A percentile compares a stretch with the other conserved stretches of the same genome.
Conservation (phyloP, 2,329 filamentous ascomycete species). For the Trichoderma pleuroti region DNA sequence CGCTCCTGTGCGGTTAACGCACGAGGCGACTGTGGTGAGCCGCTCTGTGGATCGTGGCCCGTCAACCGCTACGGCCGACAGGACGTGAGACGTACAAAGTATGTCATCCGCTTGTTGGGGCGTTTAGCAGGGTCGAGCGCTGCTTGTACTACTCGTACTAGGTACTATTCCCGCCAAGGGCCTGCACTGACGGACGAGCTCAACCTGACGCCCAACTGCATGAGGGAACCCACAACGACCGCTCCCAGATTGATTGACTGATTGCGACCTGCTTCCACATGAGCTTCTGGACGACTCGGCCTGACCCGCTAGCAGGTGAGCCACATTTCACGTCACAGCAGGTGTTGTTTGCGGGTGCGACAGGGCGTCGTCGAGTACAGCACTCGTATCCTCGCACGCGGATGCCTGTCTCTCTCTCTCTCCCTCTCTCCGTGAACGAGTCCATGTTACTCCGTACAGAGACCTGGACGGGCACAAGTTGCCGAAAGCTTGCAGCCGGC, state of each 20-base stretch:
- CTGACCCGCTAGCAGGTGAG: background rate
- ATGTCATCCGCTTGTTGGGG: background rate
- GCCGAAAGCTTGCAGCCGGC: constrained; percentile 2
- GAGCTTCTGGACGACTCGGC: constrained; percentile 2
- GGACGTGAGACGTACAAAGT: background rate
- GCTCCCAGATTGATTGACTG: constrained; percentile 1
- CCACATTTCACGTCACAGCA: constrained; percentile 15
- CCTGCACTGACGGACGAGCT: constrained; percentile 6
- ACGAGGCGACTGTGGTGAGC: background rate
- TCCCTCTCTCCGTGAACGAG: background rate
- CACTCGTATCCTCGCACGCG: background rate
- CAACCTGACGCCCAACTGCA: constrained; percentile 14
- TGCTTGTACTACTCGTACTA: too few relatives aligned
- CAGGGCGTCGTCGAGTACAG: background rate
- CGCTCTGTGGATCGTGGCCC: constrained; percentile 1
- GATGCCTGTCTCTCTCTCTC: background rate
- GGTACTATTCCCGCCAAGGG: background rate
- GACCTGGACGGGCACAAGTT: background rate
- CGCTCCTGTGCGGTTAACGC: background rate
- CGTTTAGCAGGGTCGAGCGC: constrained; percentile 2
- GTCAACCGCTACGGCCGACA: background rate
- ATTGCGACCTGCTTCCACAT: background rate
- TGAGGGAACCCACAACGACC: background rate
- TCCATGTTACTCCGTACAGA: background rate
- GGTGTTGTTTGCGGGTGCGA: background rate